phyloP scores from a whole-genome alignment of 306 rosid species.

The Dicorynia guianensis region DNA sequence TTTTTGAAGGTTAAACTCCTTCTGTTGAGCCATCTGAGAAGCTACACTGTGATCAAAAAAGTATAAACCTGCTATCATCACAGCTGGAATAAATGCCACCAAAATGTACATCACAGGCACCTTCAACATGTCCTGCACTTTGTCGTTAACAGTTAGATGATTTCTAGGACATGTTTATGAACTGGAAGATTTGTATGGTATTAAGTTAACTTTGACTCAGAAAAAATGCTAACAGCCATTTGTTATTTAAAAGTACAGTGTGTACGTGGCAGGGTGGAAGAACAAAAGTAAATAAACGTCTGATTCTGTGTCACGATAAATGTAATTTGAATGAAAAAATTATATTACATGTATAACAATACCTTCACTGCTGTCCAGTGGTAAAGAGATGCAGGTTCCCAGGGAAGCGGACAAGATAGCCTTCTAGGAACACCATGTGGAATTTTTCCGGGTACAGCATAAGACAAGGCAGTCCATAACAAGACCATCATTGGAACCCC shows the following conservation, averaged over 20 bases:
- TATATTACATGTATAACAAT: constrained; percentile 6
- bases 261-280: no score
- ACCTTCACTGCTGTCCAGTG: constrained; percentile 90
- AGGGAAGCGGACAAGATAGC: constrained; percentile 74
- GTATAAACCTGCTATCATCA: constrained; percentile 91
- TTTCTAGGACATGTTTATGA: neutral
- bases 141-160: constrained; percentile 27
- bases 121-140: constrained; percentile 82
- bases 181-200: neutral
- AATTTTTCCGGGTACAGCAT: constrained; percentile 58
- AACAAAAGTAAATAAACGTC: neutral
- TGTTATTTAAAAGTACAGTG: neutral
- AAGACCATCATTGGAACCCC: constrained; percentile 89
- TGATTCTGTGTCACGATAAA: neutral
- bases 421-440: constrained; percentile 83
- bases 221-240: neutral
- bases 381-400: constrained; percentile 73
- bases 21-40: constrained; percentile 87
- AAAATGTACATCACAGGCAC: constrained; percentile 66
- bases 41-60: constrained; percentile 97
- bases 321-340: no score
- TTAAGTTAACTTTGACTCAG: constrained; percentile 13
- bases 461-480: constrained; percentile 79
- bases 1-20: constrained; percentile 92
- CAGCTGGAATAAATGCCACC: constrained; percentile 79